phyloP scores from a whole-genome alignment of 2,329 filamentous ascomycete species.

The Penicillium sp. region DNA sequence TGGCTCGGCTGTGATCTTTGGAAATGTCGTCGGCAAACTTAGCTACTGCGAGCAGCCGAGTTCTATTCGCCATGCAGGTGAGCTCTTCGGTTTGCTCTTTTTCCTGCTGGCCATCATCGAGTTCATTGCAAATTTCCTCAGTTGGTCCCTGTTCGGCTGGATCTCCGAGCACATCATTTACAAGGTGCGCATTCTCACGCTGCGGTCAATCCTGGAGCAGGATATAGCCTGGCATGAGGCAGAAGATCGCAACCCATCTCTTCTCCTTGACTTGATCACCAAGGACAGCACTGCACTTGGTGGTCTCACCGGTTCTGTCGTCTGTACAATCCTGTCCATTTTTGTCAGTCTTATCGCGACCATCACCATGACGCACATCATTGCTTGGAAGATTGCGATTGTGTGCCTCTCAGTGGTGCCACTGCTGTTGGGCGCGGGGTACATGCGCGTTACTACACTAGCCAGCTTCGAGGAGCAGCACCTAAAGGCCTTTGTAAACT shows the following conservation, averaged over 20 bases:
- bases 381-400: conserved; percentile 83
- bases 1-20: conserved; percentile 78
- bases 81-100: conserved; percentile 88
- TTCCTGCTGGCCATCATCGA: conserved; percentile 77
- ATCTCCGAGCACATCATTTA: conserved; percentile 80
- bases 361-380: conserved; percentile 68
- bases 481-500: conserved; percentile 52
- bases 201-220: conserved; percentile 73
- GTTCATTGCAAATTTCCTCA: conserved; percentile 66
- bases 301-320: conserved; percentile 84
- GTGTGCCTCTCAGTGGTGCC: conserved; percentile 81
- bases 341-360: conserved; percentile 75
- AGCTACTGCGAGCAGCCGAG: conserved; percentile 60
- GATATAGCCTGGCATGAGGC: conserved; percentile 71
- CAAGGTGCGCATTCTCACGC: conserved; percentile 80
- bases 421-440: conserved; percentile 66
- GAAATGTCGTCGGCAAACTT: conserved; percentile 52
- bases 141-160: conserved; percentile 75
- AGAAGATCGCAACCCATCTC: conserved; percentile 60
- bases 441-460: conserved; percentile 65
- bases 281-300: conserved; percentile 84
- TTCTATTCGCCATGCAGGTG: conserved; percentile 62
- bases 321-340: conserved; percentile 82
- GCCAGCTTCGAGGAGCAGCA: conserved; percentile 59
- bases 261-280: conserved; percentile 67